phyloP scores from a whole-genome alignment of 2,329 filamentous ascomycete genomes.

The Arthrobotrys sphaeroides region DNA sequence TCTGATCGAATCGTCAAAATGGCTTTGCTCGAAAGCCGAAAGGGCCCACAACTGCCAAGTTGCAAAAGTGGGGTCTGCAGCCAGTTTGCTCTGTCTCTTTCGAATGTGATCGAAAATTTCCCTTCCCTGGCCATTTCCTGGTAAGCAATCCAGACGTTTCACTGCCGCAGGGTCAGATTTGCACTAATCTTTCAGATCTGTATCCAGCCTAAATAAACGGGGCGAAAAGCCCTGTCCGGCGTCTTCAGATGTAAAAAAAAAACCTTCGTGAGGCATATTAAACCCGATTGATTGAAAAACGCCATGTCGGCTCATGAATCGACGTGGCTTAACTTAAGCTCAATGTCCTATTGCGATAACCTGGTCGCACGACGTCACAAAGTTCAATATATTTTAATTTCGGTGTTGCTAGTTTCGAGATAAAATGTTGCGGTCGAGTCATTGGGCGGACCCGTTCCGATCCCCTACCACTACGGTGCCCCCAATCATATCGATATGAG shows the following conservation, averaged over 20 bases:
- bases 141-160: conserved; percentile 52
- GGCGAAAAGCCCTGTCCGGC: conserved; percentile 2
- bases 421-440: neutral
- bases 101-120: conserved; percentile 25
- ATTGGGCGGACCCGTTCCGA: neutral
- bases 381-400: neutral
- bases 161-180: conserved; percentile 49
- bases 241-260: neutral
- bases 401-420: neutral
- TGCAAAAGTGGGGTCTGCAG: conserved; percentile 24
- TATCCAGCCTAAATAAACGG: conserved; percentile 38
- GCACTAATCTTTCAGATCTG: conserved; percentile 37
- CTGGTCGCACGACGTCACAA: no score
- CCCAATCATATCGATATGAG: neutral
- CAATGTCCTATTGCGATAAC: no score
- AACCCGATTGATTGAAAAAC: conserved; percentile 3
- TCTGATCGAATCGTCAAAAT: conserved; percentile 25
- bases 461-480: neutral
- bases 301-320: neutral
- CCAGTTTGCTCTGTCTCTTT: conserved; percentile 7
- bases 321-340: neutral
- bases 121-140: conserved; percentile 14
- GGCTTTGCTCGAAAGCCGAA: neutral
- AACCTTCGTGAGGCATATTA: neutral
- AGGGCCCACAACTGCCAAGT: conserved; percentile 24